Evolutionary conservation across 2,329 filamentous ascomycete genomes (phyloP), one percentile per base, ranked within the genome.

Genomic region (Claviceps pazoutovae): DNA sequence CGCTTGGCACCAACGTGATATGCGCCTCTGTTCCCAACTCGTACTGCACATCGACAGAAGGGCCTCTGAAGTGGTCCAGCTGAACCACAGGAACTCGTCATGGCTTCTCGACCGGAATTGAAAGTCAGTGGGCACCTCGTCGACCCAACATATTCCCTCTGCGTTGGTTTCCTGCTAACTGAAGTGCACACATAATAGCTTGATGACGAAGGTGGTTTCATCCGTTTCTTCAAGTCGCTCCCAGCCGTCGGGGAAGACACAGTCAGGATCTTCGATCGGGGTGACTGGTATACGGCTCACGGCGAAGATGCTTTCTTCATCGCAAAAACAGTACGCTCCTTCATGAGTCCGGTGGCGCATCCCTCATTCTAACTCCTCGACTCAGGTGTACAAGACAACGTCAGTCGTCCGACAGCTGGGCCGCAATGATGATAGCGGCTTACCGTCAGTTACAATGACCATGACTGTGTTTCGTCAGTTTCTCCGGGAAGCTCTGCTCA

Each of bases 151-250:
- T 36, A 16, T 46, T 38, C 45, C 44, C 45, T 13, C n/a, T 9
- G 8, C 8, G n/a, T 11, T 8, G 9, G 11, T 36, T 26, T 30
- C 4, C 19, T 53, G 17, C 51, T 51, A 16, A 41, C 44, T 7
- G 48, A 50, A 16, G 34, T 23, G 17, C 34, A 17, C 14, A 11
- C 36, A 16, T 26, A 34, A 5, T 52, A 90, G 86, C 88, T 97
- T 65, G 94, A 98, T 63, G 93, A 98, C 65, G 93, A 98, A 73
- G 83, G 84, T 63, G 89, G 91, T 59, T 98, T 98, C 74, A 96
- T 97, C 71, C 88, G 84, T 60, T 95, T 89, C 72, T 98, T 94
- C 75, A 91, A 91, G 60, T 84, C 83, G n/a, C 76, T 98, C 2
- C 82, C 88, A 5, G 62, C 73, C 14, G 80, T 82, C 50, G 80